These are phyloP conservation scores for Silene uniflora DNA, from an alignment of 148 eudicot species.

Conservation along the genomic window DNA sequence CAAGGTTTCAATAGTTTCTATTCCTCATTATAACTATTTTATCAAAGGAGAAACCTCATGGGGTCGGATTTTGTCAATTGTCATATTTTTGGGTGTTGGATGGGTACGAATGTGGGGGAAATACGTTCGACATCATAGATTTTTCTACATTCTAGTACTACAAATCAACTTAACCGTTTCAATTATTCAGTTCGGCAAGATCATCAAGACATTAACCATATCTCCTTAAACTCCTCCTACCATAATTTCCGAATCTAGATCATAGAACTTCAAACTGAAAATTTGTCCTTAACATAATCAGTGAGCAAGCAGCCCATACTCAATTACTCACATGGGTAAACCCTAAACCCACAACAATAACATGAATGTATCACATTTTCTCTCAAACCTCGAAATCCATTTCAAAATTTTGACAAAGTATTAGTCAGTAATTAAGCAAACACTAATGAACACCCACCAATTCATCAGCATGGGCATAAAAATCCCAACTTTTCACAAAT, in stretches of 20 bases:
- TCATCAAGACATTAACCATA: conserved; percentile 1
- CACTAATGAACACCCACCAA: neutral
- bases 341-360: neutral
- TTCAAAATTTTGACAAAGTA: neutral
- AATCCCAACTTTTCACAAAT: neutral
- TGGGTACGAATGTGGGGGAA: neutral
- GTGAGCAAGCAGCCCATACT: too few relatives aligned
- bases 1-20: neutral
- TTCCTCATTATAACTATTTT: neutral
- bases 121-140: too few relatives aligned
- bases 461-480: neutral
- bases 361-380: neutral
- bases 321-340: too few relatives aligned
- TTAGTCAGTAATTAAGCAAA: neutral
- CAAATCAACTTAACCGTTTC: neutral
- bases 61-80: neutral
- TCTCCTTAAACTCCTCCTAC: neutral
- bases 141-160: neutral
- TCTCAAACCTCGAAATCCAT: too few relatives aligned
- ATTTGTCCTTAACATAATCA: too few relatives aligned
- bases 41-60: neutral
- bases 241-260: neutral
- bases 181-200: neutral
- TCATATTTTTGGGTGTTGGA: neutral
- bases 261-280: neutral